phyloP scores from a whole-genome alignment of 139 green algal species.

The Diplosphaera chodatii region DNA sequence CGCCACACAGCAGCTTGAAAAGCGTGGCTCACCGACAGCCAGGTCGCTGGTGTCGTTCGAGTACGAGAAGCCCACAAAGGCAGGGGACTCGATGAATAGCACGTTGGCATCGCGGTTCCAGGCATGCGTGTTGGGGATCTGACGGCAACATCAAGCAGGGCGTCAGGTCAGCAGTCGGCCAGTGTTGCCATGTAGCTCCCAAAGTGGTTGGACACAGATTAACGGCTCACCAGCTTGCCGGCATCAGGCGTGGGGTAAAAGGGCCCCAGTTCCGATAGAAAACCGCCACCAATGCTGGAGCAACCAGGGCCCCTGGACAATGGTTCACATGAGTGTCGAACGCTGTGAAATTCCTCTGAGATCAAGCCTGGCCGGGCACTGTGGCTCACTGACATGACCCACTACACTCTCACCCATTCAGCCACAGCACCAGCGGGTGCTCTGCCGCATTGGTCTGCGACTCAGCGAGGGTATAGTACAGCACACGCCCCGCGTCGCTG shows the following conservation, averaged over 20 bases:
- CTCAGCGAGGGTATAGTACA: constrained; percentile 71
- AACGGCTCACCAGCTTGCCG: constrained; percentile 24
- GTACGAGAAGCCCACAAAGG: constrained; percentile 81
- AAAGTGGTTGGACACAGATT: too few species aligned
- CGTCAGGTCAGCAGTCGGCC: too few species aligned
- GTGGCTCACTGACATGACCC: background rate
- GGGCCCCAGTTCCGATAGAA: constrained; percentile 78
- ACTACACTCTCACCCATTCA: constrained; percentile 41
- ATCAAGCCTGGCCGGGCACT: too few species aligned
- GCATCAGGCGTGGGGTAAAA: constrained; percentile 53
- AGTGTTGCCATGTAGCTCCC: too few species aligned
- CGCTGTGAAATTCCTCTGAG: background rate
- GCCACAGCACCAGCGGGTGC: constrained; percentile 64
- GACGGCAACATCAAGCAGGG: background rate
- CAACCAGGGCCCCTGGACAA: constrained; percentile 70
- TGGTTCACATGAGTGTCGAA: too few species aligned
- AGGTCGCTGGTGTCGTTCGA: constrained; percentile 60
- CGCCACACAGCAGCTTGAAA: too few species aligned
- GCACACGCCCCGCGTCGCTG: constrained; percentile 44
- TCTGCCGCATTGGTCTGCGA: background rate
- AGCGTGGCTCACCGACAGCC: constrained; percentile 10
- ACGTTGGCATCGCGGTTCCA: constrained; percentile 72
- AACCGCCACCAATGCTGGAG: constrained; percentile 72
- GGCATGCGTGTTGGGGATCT: constrained; percentile 44
- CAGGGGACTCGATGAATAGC: constrained; percentile 76